These are phyloP conservation scores for Camptophora hylomeconis DNA, from an alignment of 2,329 filamentous ascomycete genomes.

Conservation along the genomic window DNA sequence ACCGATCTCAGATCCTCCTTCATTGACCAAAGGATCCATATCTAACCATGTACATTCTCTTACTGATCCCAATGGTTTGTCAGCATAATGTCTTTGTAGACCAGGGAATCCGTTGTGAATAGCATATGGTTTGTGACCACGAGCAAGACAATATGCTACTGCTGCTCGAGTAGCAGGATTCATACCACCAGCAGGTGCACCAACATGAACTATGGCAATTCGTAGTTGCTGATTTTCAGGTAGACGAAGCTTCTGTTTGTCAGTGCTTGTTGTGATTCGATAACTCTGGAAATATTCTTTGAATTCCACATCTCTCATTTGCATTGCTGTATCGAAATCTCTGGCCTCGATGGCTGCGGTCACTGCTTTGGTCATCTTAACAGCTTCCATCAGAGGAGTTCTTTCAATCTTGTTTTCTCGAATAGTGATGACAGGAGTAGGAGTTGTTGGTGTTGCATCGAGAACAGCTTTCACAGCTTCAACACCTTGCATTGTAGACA, in stretches of 20 bases:
- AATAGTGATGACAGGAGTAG: constrained; percentile 90
- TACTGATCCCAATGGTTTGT: constrained; percentile 69
- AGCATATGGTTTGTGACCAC: constrained; percentile 83
- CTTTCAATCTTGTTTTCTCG: constrained; percentile 96
- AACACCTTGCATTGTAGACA: constrained; percentile 84
- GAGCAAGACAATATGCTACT: constrained; percentile 80
- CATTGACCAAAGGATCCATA: constrained; percentile 88
- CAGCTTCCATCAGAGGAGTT: constrained; percentile 78
- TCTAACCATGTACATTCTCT: constrained; percentile 84
- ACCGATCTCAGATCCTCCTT: constrained; percentile 93
- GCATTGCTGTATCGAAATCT: constrained; percentile 80
- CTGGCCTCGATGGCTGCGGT: constrained; percentile 68
- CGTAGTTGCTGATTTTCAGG: constrained; percentile 71
- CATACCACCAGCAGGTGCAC: constrained; percentile 93
- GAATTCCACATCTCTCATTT: constrained; percentile 82
- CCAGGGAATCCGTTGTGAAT: constrained; percentile 97
- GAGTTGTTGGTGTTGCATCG: constrained; percentile 75
- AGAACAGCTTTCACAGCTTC: constrained; percentile 88
- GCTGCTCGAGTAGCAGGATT: constrained; percentile 90
- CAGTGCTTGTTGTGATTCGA: constrained; percentile 75
- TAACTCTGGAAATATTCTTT: constrained; percentile 84
- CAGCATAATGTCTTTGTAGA: constrained; percentile 76
- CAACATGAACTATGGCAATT: constrained; percentile 92
- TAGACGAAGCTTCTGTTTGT: constrained; percentile 55
- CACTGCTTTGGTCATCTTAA: constrained; percentile 73